phyloP scores from a whole-genome alignment of 768 basidiomycete genomes.

The Russula brevipes region DNA sequence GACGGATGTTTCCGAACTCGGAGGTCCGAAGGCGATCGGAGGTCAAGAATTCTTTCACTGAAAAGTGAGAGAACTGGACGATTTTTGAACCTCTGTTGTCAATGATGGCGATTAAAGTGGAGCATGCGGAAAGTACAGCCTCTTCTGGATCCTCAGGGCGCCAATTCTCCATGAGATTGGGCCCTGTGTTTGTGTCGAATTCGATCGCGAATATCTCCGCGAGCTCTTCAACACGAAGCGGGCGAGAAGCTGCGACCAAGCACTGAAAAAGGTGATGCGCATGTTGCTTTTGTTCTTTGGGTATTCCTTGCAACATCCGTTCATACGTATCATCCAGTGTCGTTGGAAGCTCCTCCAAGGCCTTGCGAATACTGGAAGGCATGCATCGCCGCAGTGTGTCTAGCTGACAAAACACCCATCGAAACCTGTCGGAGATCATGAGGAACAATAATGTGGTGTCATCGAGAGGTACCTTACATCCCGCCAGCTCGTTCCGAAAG shows the following conservation, averaged over 20 bases:
- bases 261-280: background rate
- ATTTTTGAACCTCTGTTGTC: background rate
- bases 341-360: background rate
- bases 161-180: background rate
- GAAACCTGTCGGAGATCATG: background rate
- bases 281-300: background rate
- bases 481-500: background rate
- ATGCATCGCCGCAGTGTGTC: background rate
- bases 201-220: background rate
- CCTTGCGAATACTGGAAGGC: background rate
- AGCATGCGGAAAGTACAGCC: background rate
- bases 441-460: background rate
- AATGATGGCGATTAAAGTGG: background rate
- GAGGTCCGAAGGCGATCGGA: background rate
- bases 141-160: background rate
- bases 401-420: background rate
- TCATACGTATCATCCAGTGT: background rate
- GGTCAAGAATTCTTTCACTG: background rate
- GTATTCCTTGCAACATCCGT: background rate
- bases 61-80: background rate
- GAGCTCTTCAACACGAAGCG: background rate
- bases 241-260: background rate
- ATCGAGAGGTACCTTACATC: background rate
- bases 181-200: background rate
- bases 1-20: background rate